Evolutionary conservation across 306 rosid genomes (phyloP).

Genomic region (Argentina anserina): DNA sequence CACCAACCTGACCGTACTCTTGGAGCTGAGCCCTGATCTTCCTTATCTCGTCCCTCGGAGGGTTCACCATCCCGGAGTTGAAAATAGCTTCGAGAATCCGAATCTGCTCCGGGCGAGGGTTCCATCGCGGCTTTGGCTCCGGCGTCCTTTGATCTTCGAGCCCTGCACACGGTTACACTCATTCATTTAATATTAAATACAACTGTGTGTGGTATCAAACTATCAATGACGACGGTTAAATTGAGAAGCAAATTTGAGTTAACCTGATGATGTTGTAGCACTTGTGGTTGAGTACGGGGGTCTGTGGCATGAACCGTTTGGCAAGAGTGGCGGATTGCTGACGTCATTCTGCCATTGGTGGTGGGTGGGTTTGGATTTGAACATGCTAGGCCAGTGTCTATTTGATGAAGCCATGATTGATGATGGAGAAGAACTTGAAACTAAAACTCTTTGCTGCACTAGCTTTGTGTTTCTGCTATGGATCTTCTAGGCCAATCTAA

Average conservation of each 20-base stretch:
- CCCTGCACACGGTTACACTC: slow-evolving; percentile 39
- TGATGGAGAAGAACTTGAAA: slow-evolving; percentile 10
- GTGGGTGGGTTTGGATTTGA: slow-evolving; percentile 88
- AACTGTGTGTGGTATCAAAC: too few relatives aligned
- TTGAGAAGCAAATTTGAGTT: neutral
- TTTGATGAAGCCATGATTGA: slow-evolving; percentile 89
- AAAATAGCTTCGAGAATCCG: slow-evolving; percentile 84
- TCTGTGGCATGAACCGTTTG: slow-evolving; percentile 53
- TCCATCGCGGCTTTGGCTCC: slow-evolving; percentile 97
- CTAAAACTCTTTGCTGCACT: slow-evolving; percentile 29
- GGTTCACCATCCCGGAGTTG: slow-evolving; percentile 97
- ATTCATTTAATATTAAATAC: neutral
- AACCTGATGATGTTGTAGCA: neutral
- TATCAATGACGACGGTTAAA: slow-evolving; percentile 2
- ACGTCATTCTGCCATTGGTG: slow-evolving; percentile 92
- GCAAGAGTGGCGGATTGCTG: slow-evolving; percentile 62
- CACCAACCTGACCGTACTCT: slow-evolving; percentile 95
- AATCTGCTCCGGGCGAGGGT: slow-evolving; percentile 92
- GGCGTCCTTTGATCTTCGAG: slow-evolving; percentile 74
- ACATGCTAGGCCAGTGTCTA: slow-evolving; percentile 99
- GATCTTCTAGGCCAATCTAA: slow-evolving; percentile 30
- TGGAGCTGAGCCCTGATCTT: slow-evolving; percentile 85
- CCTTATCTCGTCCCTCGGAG: slow-evolving; percentile 90
- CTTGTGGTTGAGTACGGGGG: slow-evolving; percentile 42
- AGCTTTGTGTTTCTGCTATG: slow-evolving; percentile 36